phyloP scores from a whole-genome alignment of 371 early-diverging fungal genomes.

The Mucor circinelloides region DNA sequence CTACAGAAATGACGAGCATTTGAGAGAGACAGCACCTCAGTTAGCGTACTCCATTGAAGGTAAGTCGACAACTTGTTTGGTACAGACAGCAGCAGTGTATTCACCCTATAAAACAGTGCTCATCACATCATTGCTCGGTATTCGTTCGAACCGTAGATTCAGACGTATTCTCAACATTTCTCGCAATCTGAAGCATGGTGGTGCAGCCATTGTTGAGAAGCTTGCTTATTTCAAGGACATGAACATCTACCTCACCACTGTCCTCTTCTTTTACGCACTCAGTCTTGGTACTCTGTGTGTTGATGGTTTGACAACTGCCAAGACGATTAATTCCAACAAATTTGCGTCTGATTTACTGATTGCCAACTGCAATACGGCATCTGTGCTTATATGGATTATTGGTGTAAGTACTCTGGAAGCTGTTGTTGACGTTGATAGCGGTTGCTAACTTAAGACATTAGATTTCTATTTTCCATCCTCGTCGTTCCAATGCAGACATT shows the following conservation, averaged over 20 bases:
- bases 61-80: constrained; percentile 7
- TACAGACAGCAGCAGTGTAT: background rate
- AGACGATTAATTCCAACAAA: constrained; percentile 33
- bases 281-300: constrained; percentile 41
- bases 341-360: constrained; percentile 42
- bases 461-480: constrained; percentile 52
- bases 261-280: constrained; percentile 32
- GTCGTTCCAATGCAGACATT: constrained; percentile 14
- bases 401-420: constrained; percentile 30
- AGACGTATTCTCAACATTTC: constrained; percentile 27
- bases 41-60: constrained; percentile 48
- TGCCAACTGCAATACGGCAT: constrained; percentile 34
- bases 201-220: constrained; percentile 31
- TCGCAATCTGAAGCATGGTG: constrained; percentile 15
- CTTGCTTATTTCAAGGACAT: constrained; percentile 53
- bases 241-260: constrained; percentile 42
- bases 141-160: constrained; percentile 48
- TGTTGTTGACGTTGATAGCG: too few relatives aligned
- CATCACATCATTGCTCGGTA: constrained; percentile 35
- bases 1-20: constrained; percentile 24
- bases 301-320: constrained; percentile 39
- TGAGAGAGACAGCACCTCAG: constrained; percentile 47
- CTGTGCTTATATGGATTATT: constrained; percentile 37
- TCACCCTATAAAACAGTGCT: constrained; percentile 24
- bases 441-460: constrained; percentile 5